Evolutionary conservation across 495 filamentous ascomycete species (phyloP).

Genomic region (Sordaria brevicollis): DNA sequence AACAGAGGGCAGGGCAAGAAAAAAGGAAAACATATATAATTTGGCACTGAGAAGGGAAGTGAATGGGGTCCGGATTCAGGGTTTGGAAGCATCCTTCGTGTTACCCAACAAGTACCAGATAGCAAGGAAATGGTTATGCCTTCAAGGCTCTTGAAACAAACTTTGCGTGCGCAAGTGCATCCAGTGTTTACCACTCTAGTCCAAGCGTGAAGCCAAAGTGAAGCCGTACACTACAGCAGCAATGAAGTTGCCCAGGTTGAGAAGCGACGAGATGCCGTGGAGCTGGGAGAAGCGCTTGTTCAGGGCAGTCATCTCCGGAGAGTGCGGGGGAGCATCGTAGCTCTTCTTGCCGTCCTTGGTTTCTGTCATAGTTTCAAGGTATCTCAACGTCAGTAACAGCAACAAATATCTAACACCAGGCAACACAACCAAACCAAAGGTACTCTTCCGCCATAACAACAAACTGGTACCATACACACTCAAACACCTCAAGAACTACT

Average conservation of each 20-base stretch:
- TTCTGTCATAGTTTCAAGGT: slow-evolving; percentile 16
- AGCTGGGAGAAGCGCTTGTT: slow-evolving; percentile 71
- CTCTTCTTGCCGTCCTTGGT: slow-evolving; percentile 68
- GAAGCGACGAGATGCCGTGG: slow-evolving; percentile 65
- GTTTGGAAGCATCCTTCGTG: neutral
- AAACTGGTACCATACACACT: neutral
- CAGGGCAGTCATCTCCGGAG: slow-evolving; percentile 67
- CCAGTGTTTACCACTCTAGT: slow-evolving; percentile 5
- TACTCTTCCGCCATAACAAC: neutral
- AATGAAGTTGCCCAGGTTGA: slow-evolving; percentile 61
- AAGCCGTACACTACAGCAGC: slow-evolving; percentile 65
- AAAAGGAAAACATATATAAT: neutral
- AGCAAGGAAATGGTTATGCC: neutral
- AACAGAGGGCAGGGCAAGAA: neutral
- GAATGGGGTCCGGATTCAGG: neutral
- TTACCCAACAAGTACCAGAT: neutral
- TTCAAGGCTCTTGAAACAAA: neutral
- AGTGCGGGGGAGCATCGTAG: slow-evolving; percentile 64
- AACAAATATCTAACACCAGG: neutral
- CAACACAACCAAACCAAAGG: neutral
- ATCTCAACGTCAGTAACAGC: neutral
- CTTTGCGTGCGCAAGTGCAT: no score
- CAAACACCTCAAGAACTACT: no score
- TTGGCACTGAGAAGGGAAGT: neutral
- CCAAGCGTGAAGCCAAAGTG: slow-evolving; percentile 49